These are phyloP conservation scores for Quercus phellos DNA, from an alignment of 331 rosid species.

Conservation along the genomic window DNA sequence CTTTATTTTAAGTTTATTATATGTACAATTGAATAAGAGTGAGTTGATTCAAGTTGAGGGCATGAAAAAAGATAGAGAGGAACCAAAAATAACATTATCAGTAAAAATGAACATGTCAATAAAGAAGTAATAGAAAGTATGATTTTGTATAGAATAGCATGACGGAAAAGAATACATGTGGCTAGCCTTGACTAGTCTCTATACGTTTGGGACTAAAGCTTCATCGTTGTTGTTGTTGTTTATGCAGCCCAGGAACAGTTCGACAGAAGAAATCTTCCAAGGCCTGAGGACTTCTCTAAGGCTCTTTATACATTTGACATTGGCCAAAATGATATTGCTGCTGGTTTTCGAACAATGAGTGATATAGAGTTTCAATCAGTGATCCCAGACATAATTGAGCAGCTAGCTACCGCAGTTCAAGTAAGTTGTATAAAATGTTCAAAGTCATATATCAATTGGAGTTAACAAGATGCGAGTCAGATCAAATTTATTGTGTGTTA, in stretches of 20 bases:
- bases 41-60: no score
- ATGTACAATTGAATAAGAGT: no score
- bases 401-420: conserved; percentile 41
- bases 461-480: no score
- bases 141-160: no score
- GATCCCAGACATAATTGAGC: conserved; percentile 43
- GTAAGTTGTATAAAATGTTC: conserved; percentile 29
- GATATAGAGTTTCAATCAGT: conserved; percentile 23
- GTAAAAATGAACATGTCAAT: no score
- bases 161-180: no score
- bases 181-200: no score
- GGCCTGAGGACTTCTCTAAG: conserved; percentile 57
- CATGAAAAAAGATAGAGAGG: no score
- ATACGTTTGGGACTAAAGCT: no score
- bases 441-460: neutral
- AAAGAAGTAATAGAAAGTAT: no score
- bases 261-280: conserved; percentile 34
- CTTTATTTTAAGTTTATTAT: neutral
- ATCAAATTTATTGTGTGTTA: neutral
- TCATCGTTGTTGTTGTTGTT: no score
- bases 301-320: conserved; percentile 71
- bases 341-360: conserved; percentile 37
- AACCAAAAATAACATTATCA: no score
- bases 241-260: conserved; percentile 30
- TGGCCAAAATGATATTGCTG: conserved; percentile 79